Percentiles rank a stretch among this genome's conserved stretches.
Conservation (phyloP, 2,329 filamentous ascomycete genomes). For the Pestalotiopsis sp. region DNA sequence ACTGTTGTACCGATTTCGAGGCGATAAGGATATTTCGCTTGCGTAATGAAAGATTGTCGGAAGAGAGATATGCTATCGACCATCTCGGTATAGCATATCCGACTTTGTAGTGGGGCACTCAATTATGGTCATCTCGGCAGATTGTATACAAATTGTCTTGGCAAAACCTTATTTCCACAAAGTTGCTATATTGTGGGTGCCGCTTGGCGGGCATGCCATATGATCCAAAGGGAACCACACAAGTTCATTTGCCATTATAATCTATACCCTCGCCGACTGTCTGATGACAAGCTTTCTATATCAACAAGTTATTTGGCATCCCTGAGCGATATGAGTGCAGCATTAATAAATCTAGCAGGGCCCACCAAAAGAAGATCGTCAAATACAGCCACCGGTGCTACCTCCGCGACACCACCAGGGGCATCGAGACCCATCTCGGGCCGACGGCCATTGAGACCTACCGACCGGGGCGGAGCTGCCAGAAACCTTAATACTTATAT, state of each 20-base stretch:
- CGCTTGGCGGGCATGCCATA: too few relatives aligned
- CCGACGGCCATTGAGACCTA: constrained; percentile 33
- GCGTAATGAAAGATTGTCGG: neutral
- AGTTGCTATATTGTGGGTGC: too few relatives aligned
- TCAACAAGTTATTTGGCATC: too few relatives aligned
- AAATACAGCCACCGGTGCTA: constrained; percentile 44
- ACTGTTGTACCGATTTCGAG: neutral
- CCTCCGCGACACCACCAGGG: constrained; percentile 27
- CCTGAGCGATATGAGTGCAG: too few relatives aligned
- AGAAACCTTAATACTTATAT: constrained; percentile 45
- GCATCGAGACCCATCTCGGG: constrained; percentile 41
- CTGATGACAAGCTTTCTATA: too few relatives aligned
- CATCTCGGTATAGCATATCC: neutral
- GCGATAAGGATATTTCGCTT: neutral
- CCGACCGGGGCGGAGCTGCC: constrained; percentile 37
- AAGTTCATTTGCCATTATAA: too few relatives aligned
- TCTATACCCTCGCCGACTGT: too few relatives aligned
- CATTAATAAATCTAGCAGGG: too few relatives aligned
- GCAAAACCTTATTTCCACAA: neutral
- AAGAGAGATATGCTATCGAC: neutral
- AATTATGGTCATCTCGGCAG: neutral
- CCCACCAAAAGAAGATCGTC: constrained; percentile 46
- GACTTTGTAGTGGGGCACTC: neutral
- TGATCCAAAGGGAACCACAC: too few relatives aligned
- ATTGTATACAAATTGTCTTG: neutral